Evolutionary conservation across 805 yeast genomes (phyloP), one percentile per base, ranked within the genome.

Genomic region (Candida nemodendra): DNA sequence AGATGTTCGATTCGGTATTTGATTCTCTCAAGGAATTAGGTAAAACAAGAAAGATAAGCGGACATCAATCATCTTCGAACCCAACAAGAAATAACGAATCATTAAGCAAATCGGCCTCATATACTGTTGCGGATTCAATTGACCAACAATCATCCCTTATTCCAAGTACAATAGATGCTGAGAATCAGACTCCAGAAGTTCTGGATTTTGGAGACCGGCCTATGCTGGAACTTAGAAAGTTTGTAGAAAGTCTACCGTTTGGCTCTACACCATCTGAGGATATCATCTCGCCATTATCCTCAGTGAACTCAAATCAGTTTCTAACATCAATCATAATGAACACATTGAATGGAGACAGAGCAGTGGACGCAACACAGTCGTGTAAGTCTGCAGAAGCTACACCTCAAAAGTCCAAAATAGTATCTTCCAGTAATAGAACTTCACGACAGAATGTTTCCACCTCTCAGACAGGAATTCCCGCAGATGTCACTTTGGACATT

Each of bases 201-300:
- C 18, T 17, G 8, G 16, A 19, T 12, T 13, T 15, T n/a, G 39
- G 31, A n/a, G 7, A 7, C 7, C 38, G 34, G 4, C 41, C 47
- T 8, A 18, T 39, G 9, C 8, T 30, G 5, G 50, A 41, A 12
- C 18, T 42, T 25, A 45, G 35, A 38, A 41, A 32, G 23, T 46
- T 46, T 46, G 50, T 44, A 28, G 45, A 41, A 12, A 40, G 46
- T 16, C 27, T 45, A 5, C 41, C 36, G 18, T 35, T 42, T 18
- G 44, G 36, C n/a, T 28, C 38, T 16, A 31, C 26, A 12, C 27
- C 27, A 9, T 27, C 28, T 4, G 34, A 30, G n/a, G 41, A 32
- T 16, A 29, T n/a, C 11, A 25, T 27, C 11, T 35, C 44, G 7
- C 39, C 44, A 9, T 9, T 28, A 4, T 30, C 38, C 15, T 30